Base-by-base conservation (phyloP, 2,329 filamentous ascomycete genomes). In the Fusarium caatingaense region DNA sequence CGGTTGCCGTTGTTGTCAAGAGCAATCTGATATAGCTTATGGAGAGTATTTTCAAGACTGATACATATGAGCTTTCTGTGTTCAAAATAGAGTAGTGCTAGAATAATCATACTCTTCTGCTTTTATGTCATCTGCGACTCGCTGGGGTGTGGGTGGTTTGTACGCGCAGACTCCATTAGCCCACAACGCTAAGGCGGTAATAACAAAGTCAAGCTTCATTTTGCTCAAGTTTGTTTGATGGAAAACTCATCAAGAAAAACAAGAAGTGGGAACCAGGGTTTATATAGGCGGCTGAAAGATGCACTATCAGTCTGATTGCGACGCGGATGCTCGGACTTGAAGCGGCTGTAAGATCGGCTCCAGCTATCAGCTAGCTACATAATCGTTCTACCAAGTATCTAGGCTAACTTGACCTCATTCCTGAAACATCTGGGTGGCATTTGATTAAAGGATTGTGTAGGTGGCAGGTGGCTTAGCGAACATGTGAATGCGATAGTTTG, bases 101-200 rank as follows among this genome's bases (percentile, higher is more conserved):
- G 8, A n/a, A 8, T 4, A 16, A 27, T 32, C 32, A 59, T 32
- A 69, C 66, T 51, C 34, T 45, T 67, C 27, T 10, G 12, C 30
- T 13, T 70, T 70, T 30, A 70, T 56, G 27, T 56, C 50, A 18
- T 56, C 40, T 21, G 45, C 53, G 15, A 67, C 45, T 45, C 37
- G 53, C 6, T 67, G 51, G 16, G 67, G 66, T 18, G 57, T 59
- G 18, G 67, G 46, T n/a, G 18, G 8, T 16, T 56, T 70, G 27
- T 37, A 25, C n/a, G 56, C 51, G 40, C 8, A 34, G 10, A 8
- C 49, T n/a, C 49, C 44, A 6, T 41, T 27, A 11, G 48, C 42
- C 18, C 18, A 58, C 11, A 59, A 13, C 6, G n/a, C 11, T 13
- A 69, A 27, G 9, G 32, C 18, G 10, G 34, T 6, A 10, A 70